Evolutionary conservation across 257 asterid genomes (phyloP), one percentile per base, ranked within the genome.

Genomic region (Fraxinus excelsior): DNA sequence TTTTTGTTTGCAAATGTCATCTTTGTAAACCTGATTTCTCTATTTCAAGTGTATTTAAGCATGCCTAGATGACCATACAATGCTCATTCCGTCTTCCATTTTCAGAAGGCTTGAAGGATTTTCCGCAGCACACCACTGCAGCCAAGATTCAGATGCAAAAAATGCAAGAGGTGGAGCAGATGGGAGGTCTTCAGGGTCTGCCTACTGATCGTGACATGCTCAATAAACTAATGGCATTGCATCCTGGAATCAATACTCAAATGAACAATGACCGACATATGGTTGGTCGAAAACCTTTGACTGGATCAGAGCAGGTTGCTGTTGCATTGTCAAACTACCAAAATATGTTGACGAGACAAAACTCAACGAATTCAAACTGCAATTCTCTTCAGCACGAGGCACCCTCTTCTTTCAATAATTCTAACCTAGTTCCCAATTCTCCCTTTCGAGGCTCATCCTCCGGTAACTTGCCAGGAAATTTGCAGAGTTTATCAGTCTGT

Each of bases 101-200:
- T 56, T 86, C 92, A 93, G 99, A 96, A 85, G 94, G 93, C 72
- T 88, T 96, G 87, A 93, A 93, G 78, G 87, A 25, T 76, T 86
- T 83, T 69, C 95, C 97, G 0, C 92, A 91, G 38, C 85, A 84
- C 25, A 49, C 91, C 78, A 90, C 46, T 40, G 46, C 46, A 40
- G 46, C 46, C 46, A 38, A 89, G 78, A 81, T 76, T 29, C 90
- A 84, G 82, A 75, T 79, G 78, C 86, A 82, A 38, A 81, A 76
- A 76, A 72, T 73, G 75, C 96, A 88, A 76, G 95, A 89, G 83
- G 77, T 70, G 73, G 97, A 91, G 67, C 92, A 83, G 79, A 69
- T 21, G 72, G 91, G 92, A 13, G 91, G 90, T 71, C 75, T 71
- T 76, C 92, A 82, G 74, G 91, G 87, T 73, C 74, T 88, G 75